phyloP scores from a whole-genome alignment of 2,329 filamentous ascomycete genomes.

The Emergomyces orientalis region DNA sequence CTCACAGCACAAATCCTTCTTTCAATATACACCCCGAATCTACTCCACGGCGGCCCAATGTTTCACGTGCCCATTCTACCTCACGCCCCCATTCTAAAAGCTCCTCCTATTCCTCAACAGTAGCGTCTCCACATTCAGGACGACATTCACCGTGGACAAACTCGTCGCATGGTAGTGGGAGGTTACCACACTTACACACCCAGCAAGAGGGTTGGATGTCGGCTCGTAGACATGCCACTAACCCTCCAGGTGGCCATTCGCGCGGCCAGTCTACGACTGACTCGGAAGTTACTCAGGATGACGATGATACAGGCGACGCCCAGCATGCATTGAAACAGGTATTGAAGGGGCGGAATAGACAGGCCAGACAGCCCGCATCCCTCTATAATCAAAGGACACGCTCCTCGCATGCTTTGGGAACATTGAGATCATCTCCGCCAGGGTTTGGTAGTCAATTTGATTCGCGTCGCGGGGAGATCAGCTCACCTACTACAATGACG shows the following conservation, averaged over 20 bases:
- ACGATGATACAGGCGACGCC: constrained; percentile 32
- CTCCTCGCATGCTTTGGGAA: constrained; percentile 23
- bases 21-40: constrained; percentile 30
- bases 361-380: constrained; percentile 23
- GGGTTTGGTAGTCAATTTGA: constrained; percentile 30
- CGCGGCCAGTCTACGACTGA: constrained; percentile 17
- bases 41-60: constrained; percentile 19
- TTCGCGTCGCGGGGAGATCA: constrained; percentile 31
- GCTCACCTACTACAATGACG: constrained; percentile 44
- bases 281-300: constrained; percentile 18
- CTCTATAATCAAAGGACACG: constrained; percentile 23
- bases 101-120: constrained; percentile 34
- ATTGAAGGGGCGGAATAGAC: constrained; percentile 22
- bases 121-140: constrained; percentile 34
- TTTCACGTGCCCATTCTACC: constrained; percentile 28
- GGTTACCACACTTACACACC: constrained; percentile 20
- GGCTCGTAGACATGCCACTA: constrained; percentile 24
- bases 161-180: constrained; percentile 22
- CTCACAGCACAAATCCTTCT: constrained; percentile 32
- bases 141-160: constrained; percentile 35
- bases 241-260: constrained; percentile 21
- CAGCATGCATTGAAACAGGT: constrained; percentile 41
- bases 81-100: constrained; percentile 37
- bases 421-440: constrained; percentile 38
- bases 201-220: constrained; percentile 24